These are phyloP conservation scores for Astragalus membranaceus DNA, from an alignment of 306 rosid genomes.

Conservation along the genomic window DNA sequence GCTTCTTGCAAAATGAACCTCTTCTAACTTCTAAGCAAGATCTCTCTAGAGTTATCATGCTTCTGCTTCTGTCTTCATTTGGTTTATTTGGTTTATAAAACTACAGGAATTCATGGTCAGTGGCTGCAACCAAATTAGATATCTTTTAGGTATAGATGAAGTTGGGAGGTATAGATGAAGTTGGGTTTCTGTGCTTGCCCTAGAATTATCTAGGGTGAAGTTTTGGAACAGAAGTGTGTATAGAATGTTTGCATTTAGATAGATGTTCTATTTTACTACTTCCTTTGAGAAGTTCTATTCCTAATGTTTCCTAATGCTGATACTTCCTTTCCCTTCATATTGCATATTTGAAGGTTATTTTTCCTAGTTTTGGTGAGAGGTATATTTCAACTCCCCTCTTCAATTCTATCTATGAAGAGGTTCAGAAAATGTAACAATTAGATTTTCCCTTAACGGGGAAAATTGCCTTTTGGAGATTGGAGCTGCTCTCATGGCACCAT, in stretches of 20 bases:
- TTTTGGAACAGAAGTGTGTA: background rate
- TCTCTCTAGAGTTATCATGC: background rate
- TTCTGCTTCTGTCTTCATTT: slow-evolving; percentile 1
- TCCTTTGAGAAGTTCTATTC: background rate
- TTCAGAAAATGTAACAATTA: slow-evolving; percentile 41
- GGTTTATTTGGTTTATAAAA: slow-evolving; percentile 6
- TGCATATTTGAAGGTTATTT: slow-evolving; percentile 51
- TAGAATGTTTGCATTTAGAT: background rate
- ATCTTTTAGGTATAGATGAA: too few relatives aligned
- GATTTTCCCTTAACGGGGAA: background rate
- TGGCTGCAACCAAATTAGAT: too few relatives aligned
- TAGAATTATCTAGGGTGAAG: background rate
- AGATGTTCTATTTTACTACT: background rate
- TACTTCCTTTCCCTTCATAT: background rate
- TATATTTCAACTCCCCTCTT: slow-evolving; percentile 75
- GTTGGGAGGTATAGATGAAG: background rate
- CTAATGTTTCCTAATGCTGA: slow-evolving; percentile 9
- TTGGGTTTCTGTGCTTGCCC: background rate
- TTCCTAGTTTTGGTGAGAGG: slow-evolving; percentile 95
- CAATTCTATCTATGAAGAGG: slow-evolving; percentile 66
- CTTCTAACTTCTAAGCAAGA: too few relatives aligned
- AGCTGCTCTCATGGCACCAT: slow-evolving; percentile 13
- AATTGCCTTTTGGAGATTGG: slow-evolving; percentile 17
- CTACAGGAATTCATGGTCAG: background rate
- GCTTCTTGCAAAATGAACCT: slow-evolving; percentile 3